These are phyloP conservation scores for Cordyceps pruinosa DNA, from an alignment of 2,329 filamentous ascomycete species.

Conservation along the genomic window DNA sequence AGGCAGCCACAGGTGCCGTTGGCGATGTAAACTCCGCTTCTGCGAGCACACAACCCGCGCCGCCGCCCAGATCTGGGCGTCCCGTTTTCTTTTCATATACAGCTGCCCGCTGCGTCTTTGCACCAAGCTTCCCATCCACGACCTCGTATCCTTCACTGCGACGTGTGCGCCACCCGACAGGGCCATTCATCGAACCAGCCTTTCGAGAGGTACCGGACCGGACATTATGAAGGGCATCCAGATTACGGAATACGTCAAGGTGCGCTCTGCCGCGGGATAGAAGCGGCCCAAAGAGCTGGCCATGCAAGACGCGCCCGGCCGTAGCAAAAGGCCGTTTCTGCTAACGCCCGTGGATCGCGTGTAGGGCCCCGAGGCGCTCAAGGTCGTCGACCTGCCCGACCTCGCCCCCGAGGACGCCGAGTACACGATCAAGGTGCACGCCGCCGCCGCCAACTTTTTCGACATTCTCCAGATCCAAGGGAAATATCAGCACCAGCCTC, in stretches of 20 bases:
- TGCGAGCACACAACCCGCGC: neutral
- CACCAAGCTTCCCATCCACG: neutral
- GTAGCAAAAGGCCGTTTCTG: no score
- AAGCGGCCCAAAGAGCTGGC: neutral
- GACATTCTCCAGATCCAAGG: slow-evolving; percentile 92
- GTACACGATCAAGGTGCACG: slow-evolving; percentile 82
- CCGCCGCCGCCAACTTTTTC: slow-evolving; percentile 91
- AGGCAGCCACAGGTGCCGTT: no score
- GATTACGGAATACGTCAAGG: slow-evolving; percentile 67
- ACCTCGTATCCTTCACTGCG: neutral
- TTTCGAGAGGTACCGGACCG: neutral
- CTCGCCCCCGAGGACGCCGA: slow-evolving; percentile 64
- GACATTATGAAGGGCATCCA: slow-evolving; percentile 67
- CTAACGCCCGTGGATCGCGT: neutral
- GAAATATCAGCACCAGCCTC: slow-evolving; percentile 89
- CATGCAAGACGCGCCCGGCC: no score
- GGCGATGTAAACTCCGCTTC: neutral
- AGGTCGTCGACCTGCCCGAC: slow-evolving; percentile 66
- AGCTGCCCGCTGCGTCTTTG: neutral
- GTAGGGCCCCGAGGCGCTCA: slow-evolving; percentile 72
- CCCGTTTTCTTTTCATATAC: neutral
- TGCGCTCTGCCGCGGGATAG: slow-evolving; percentile 26
- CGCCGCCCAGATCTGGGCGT: neutral
- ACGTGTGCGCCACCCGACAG: neutral
- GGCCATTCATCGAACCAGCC: neutral